Conservation (phyloP, 305 asterid genomes). For the Rubia peregrina region DNA sequence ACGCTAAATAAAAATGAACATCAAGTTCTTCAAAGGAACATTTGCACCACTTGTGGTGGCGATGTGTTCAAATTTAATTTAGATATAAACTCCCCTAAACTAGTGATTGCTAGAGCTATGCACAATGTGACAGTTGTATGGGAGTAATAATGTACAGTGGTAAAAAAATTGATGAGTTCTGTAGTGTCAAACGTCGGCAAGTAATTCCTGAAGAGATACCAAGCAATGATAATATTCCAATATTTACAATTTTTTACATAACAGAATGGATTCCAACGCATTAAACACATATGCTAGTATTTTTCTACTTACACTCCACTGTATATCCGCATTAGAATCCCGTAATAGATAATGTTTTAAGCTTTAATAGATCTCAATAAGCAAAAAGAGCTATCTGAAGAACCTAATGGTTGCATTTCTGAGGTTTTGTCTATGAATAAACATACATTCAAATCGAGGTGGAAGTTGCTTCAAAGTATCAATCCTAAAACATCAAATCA, state of each 20-base stretch:
- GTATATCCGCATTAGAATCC: not conserved
- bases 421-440: not conserved
- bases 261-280: not conserved
- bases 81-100: not conserved
- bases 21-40: not conserved
- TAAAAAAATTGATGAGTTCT: not conserved
- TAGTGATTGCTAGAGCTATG: not conserved
- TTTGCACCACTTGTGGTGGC: not conserved
- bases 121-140: not conserved
- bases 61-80: not conserved
- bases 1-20: not conserved
- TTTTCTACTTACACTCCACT: not conserved
- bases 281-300: not conserved
- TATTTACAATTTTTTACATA: not conserved
- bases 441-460: not conserved
- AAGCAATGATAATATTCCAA: not conserved
- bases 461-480: not conserved
- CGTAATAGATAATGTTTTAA: not conserved
- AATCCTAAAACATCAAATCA: not conserved
- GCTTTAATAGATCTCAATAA: not conserved
- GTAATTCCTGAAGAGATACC: not conserved
- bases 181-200: not conserved
- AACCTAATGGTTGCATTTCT: not conserved
- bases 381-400: not conserved
- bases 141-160: not conserved